Evolutionary conservation across 495 filamentous ascomycete species (phyloP).

Genomic region (Tetracladium marchalianum): DNA sequence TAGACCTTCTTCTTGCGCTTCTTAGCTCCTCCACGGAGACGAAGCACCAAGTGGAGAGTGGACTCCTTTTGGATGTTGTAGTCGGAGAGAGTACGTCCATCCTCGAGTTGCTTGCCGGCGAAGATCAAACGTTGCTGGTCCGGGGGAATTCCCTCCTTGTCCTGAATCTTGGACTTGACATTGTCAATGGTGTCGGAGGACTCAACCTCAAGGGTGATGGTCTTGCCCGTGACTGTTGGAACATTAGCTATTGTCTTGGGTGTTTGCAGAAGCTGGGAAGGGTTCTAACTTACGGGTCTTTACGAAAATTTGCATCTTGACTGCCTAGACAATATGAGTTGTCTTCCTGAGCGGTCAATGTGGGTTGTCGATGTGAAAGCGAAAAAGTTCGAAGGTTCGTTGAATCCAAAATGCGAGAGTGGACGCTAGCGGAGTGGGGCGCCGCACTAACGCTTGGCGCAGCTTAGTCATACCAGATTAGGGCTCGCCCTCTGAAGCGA

Average conservation of each 20-base stretch:
- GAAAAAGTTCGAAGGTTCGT: slow-evolving; percentile 3
- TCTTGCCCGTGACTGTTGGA: slow-evolving; percentile 79
- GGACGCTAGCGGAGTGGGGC: neutral
- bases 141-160: slow-evolving; percentile 99
- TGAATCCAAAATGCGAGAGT: neutral
- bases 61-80: slow-evolving; percentile 99
- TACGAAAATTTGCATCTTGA: slow-evolving; percentile 96
- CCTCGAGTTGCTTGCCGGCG: slow-evolving; percentile 99
- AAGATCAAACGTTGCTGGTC: slow-evolving; percentile 99
- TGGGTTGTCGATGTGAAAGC: neutral
- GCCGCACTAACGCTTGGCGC: slow-evolving; percentile 11
- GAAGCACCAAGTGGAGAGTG: slow-evolving; percentile 95
- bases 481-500: slow-evolving; percentile 10
- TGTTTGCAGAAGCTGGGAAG: neutral
- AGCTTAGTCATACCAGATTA: slow-evolving; percentile 11
- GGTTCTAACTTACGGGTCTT: slow-evolving; percentile 53
- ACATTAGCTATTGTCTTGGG: slow-evolving; percentile 18
- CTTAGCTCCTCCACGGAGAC: slow-evolving; percentile 94
- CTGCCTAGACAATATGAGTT: slow-evolving; percentile 47
- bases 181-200: slow-evolving; percentile 99
- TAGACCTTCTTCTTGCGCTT: slow-evolving; percentile 99
- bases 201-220: slow-evolving; percentile 99
- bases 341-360: slow-evolving; percentile 44
- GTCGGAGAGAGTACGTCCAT: slow-evolving; percentile 96
- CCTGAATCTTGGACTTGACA: slow-evolving; percentile 90